Evolutionary conservation across 306 rosid genomes (phyloP), one percentile per base, ranked within the genome.

Genomic region (Gastrolobium bilobum): DNA sequence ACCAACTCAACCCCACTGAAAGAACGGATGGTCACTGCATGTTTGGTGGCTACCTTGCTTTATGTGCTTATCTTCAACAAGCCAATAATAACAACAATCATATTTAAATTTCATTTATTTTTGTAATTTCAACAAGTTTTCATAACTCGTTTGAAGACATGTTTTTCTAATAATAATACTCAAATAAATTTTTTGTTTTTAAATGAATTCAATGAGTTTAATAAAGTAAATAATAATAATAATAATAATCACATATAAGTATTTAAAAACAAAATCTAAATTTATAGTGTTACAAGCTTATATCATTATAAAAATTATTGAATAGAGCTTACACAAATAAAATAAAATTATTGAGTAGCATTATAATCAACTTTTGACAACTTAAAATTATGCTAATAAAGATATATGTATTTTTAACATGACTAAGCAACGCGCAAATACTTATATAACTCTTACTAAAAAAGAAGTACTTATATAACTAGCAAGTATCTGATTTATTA

Each of bases 1-100:
- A 79, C 63, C 79, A 62, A 61, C 82, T 59, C 52, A n/a, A 34
- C 39, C 44, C 81, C 71, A 58, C 47, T 38, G 2, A 13, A 35
- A 35, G 44, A 35, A 58, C 10, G 20, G 10, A 53, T 7, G 6
- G 61, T 64, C 54, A 66, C 29, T 73, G 56, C 59, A 26, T 43
- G 71, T 37, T 39, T 42, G 78, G 77, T 68, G 59, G 50, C 46
- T 62, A 33, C 62, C 71, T 34, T 34, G 11, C 72, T 63, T 62
- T 20, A 3, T 40, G 15, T 13, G n/a, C 8, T 43, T 30, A 9
- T 34, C 9, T 66, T 42, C 54, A 20, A 54, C 26, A 10, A 65
- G 37, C n/a, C 14, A 56, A 4, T 15, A 68, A 34, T 57, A 2
- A 10, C 47, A 35, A 20, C 10, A 1, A 33, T 48, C 20, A 10